Percentiles rank a stretch among this genome's conserved stretches.
phyloP scores from a whole-genome alignment of 2,329 filamentous ascomycete genomes.

The Sporothrix mexicana region DNA sequence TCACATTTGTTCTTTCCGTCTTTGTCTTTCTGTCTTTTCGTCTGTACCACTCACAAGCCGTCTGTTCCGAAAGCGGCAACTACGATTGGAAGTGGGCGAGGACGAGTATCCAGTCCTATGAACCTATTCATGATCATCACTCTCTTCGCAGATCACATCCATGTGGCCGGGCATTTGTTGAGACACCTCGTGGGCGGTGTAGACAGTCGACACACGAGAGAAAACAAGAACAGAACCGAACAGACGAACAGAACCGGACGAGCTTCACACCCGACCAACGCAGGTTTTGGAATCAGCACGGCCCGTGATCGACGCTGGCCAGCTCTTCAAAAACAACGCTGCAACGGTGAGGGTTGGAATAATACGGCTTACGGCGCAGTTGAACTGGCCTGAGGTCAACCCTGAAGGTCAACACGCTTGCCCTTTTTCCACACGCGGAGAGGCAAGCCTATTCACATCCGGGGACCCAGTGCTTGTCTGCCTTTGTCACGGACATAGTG shows the following conservation, averaged over 20 bases:
- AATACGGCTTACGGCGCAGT: background rate
- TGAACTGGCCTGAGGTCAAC: background rate
- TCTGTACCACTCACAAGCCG: background rate
- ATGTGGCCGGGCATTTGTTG: background rate
- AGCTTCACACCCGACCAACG: too few relatives aligned
- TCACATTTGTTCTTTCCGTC: background rate
- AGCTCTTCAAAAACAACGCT: background rate
- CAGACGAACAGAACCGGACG: too few relatives aligned
- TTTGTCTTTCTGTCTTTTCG: background rate
- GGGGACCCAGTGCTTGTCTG: background rate
- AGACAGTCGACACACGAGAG: background rate
- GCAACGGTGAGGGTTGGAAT: constrained; percentile 9
- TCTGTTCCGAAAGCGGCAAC: constrained; percentile 6
- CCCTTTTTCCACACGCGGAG: constrained; percentile 1
- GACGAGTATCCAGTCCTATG: too few relatives aligned
- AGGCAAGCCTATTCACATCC: constrained; percentile 19
- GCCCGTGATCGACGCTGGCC: background rate
- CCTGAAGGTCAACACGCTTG: too few relatives aligned
- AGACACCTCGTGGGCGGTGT: constrained; percentile 2
- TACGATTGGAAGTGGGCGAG: background rate
- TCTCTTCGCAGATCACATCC: background rate
- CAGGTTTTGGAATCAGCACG: background rate
- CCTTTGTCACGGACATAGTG: constrained; percentile 3
- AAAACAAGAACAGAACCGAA: background rate
- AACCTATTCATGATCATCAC: too few relatives aligned